Conservation (phyloP, 164 flowering plant species). For the Chloranthus sessilifolius region DNA sequence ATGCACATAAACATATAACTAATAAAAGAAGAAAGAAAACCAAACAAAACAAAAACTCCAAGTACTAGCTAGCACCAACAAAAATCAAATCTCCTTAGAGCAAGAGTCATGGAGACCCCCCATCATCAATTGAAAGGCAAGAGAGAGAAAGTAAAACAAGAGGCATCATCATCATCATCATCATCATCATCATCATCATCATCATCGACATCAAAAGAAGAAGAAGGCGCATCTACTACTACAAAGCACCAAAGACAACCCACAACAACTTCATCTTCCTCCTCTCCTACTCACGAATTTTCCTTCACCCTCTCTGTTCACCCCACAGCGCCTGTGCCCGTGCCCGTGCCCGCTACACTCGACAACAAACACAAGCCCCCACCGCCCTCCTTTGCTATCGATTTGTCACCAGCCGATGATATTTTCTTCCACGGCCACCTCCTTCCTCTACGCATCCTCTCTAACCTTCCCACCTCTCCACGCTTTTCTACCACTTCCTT, state of each 20-base stretch:
- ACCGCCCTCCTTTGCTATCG: slow-evolving; percentile 40
- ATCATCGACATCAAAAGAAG: neutral
- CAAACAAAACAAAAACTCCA: neutral
- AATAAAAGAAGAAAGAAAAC: slow-evolving; percentile 5
- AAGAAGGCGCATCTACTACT: slow-evolving; percentile 4
- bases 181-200: too few relatives aligned
- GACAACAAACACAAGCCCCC: slow-evolving; percentile 10
- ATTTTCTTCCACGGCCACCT: slow-evolving; percentile 95
- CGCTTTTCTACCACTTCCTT: slow-evolving; percentile 65
- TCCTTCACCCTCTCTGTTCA: slow-evolving; percentile 78
- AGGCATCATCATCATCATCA: too few relatives aligned
- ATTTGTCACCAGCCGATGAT: slow-evolving; percentile 84
- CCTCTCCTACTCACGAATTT: slow-evolving; percentile 93
- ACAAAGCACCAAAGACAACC: slow-evolving; percentile 12
- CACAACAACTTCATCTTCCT: slow-evolving; percentile 44
- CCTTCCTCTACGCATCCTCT: slow-evolving; percentile 79
- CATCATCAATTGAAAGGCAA: slow-evolving; percentile 15
- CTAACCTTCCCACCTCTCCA: slow-evolving; percentile 63
- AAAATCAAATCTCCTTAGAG: slow-evolving; percentile 3
- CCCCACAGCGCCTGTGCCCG: slow-evolving; percentile 17
- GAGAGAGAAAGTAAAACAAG: slow-evolving; percentile 13
- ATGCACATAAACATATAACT: slow-evolving; percentile 8
- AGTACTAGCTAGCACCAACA: slow-evolving; percentile 7
- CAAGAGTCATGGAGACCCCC: slow-evolving; percentile 28
- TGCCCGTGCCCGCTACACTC: too few relatives aligned